Percentiles rank a stretch among this genome's conserved stretches.
phyloP scores from a whole-genome alignment of 2,329 filamentous ascomycete species.

The Calonectria leucothoes region DNA sequence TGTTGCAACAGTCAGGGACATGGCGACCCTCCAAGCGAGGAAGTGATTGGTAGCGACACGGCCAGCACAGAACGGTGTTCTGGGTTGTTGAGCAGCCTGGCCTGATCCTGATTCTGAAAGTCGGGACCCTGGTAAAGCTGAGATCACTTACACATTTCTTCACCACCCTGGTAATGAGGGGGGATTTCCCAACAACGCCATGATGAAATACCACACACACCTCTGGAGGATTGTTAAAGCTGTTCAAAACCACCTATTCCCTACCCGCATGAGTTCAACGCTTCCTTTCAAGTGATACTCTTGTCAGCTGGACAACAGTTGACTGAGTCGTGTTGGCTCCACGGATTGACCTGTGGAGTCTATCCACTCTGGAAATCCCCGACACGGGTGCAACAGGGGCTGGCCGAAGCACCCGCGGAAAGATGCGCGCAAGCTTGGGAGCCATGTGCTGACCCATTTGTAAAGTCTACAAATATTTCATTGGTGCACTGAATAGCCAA shows the following conservation, averaged over 20 bases:
- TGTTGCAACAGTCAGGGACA: neutral
- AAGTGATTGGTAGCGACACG: neutral
- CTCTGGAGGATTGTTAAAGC: neutral
- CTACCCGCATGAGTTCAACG: neutral
- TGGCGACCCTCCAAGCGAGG: neutral
- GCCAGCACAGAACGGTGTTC: neutral
- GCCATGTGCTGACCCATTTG: neutral
- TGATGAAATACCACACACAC: neutral
- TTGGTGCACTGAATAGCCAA: neutral
- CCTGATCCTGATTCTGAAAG: conserved; percentile 21
- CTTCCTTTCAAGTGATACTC: neutral
- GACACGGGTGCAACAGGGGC: neutral
- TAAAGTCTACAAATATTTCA: neutral
- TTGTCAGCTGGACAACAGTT: neutral
- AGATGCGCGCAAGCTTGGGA: neutral
- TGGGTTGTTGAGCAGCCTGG: conserved; percentile 1
- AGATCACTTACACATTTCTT: neutral
- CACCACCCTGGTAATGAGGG: neutral
- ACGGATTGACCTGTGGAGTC: neutral
- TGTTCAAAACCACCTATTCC: neutral
- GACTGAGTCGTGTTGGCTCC: neutral
- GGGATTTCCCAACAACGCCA: neutral
- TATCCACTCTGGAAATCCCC: conserved; percentile 7
- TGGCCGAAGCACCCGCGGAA: neutral
- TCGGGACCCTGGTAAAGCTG: neutral